phyloP scores from a whole-genome alignment of 805 yeast genomes.

The Candida tallmaniae region DNA sequence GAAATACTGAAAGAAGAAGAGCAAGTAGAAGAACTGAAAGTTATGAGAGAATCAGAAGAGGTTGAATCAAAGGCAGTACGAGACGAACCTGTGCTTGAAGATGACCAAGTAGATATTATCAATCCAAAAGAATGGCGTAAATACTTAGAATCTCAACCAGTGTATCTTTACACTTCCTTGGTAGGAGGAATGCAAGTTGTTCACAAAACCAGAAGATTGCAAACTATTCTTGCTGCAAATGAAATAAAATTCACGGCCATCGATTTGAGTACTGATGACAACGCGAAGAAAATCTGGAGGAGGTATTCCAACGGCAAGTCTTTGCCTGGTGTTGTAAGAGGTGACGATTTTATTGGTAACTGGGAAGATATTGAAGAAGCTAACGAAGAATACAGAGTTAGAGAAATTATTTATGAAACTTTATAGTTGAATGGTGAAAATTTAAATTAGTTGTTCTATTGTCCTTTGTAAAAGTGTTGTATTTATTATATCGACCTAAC shows the following conservation, averaged over 20 bases:
- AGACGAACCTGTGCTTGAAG: slow-evolving; percentile 10
- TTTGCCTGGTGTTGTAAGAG: slow-evolving; percentile 82
- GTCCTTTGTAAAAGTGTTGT: too few species aligned
- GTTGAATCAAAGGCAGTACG: slow-evolving; percentile 1
- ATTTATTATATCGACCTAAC: too few species aligned
- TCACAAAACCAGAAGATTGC: slow-evolving; percentile 70
- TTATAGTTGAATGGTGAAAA: slow-evolving; percentile 28
- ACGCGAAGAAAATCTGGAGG: slow-evolving; percentile 81
- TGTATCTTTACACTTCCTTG: slow-evolving; percentile 76
- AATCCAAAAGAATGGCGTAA: slow-evolving; percentile 41
- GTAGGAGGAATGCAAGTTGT: slow-evolving; percentile 84
- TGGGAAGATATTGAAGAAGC: slow-evolving; percentile 84
- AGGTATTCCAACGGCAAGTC: slow-evolving; percentile 66
- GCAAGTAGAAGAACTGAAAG: slow-evolving; percentile 1
- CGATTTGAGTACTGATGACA: slow-evolving; percentile 84
- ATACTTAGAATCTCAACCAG: slow-evolving; percentile 49
- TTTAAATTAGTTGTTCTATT: too few species aligned
- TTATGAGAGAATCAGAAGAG: slow-evolving; percentile 4
- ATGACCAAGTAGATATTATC: slow-evolving; percentile 28
- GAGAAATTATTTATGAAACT: slow-evolving; percentile 62
- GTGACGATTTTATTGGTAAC: slow-evolving; percentile 78
- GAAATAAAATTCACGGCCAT: slow-evolving; percentile 60
- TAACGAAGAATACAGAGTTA: slow-evolving; percentile 69
- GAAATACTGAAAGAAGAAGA: slow-evolving; percentile 5
- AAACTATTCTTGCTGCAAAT: slow-evolving; percentile 72